Evolutionary conservation across 371 early-diverging fungal genomes (phyloP).

Genomic region (Mucor irregularis): DNA sequence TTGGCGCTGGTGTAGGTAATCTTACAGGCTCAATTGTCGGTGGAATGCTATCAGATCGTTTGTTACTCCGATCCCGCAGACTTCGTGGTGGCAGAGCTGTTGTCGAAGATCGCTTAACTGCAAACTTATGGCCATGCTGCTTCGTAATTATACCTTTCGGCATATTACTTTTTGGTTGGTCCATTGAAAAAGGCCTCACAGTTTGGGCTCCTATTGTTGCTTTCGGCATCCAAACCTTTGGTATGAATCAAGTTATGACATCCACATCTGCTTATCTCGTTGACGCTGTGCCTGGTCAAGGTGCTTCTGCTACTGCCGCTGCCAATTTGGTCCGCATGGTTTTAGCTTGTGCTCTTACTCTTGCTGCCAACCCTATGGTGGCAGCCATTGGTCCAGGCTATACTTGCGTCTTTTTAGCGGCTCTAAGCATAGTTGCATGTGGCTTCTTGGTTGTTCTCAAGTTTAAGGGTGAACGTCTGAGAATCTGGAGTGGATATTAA

Average conservation of each 20-base stretch:
- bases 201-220: slow-evolving; percentile 42
- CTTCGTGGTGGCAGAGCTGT: slow-evolving; percentile 37
- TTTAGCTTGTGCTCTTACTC: slow-evolving; percentile 42
- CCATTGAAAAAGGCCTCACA: slow-evolving; percentile 25
- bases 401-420: slow-evolving; percentile 19
- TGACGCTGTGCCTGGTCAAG: slow-evolving; percentile 44
- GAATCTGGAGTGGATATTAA: slow-evolving; percentile 17
- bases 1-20: slow-evolving; percentile 36
- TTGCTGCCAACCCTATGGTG: slow-evolving; percentile 31
- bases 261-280: slow-evolving; percentile 45
- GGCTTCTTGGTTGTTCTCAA: slow-evolving; percentile 15
- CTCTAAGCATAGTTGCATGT: slow-evolving; percentile 11
- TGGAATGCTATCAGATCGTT: slow-evolving; percentile 40
- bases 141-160: slow-evolving; percentile 41
- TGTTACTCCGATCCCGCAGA: slow-evolving; percentile 33
- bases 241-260: slow-evolving; percentile 43
- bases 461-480: slow-evolving; percentile 12
- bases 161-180: slow-evolving; percentile 47
- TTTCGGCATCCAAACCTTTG: slow-evolving; percentile 49
- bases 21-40: slow-evolving; percentile 28
- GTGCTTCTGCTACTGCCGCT: slow-evolving; percentile 46
- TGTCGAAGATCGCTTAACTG: slow-evolving; percentile 44
- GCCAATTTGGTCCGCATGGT: slow-evolving; percentile 47
- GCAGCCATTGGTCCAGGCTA: slow-evolving; percentile 25
- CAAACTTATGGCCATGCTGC: slow-evolving; percentile 41